Conservation (phyloP, 495 filamentous ascomycete species). For the Aspergillus nidulans region DNA sequence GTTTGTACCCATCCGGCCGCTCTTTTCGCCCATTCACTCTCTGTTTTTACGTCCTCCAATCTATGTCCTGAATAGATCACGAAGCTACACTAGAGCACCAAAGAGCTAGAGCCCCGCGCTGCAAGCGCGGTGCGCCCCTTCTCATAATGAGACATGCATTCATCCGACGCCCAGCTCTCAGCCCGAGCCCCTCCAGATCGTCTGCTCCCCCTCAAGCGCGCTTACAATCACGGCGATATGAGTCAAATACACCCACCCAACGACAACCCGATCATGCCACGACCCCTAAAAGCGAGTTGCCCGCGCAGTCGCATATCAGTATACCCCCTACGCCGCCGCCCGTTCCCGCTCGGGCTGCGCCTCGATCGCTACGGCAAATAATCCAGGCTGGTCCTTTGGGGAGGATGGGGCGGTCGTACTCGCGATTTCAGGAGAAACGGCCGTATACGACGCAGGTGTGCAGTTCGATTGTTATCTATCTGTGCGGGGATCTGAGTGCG, state of each 20-base stretch:
- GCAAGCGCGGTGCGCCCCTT: neutral
- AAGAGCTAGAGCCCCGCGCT: neutral
- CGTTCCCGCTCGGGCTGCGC: constrained; percentile 41
- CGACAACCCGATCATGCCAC: constrained; percentile 2
- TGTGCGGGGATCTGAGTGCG: constrained; percentile 74
- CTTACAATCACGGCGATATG: constrained; percentile 27
- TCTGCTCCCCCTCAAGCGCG: constrained; percentile 16
- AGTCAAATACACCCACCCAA: constrained; percentile 18
- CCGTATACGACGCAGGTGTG: constrained; percentile 75
- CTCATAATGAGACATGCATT: constrained; percentile 16
- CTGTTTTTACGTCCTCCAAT: neutral
- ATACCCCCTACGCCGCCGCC: neutral
- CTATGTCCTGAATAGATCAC: neutral
- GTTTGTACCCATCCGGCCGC: neutral
- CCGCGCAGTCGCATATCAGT: neutral
- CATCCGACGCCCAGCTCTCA: constrained; percentile 17
- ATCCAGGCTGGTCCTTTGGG: constrained; percentile 52
- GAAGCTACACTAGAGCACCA: neutral
- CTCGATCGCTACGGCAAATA: constrained; percentile 54
- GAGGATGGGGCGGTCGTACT: constrained; percentile 51
- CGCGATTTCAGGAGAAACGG: constrained; percentile 59
- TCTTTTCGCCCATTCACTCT: constrained; percentile 4
- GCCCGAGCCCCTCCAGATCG: constrained; percentile 13
- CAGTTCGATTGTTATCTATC: constrained; percentile 72
- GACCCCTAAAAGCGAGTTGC: neutral